Percentiles rank a stretch among this genome's conserved stretches.
These are phyloP conservation scores for Aspergillus panamensis DNA, from an alignment of 495 filamentous ascomycete species.

Conservation along the genomic window DNA sequence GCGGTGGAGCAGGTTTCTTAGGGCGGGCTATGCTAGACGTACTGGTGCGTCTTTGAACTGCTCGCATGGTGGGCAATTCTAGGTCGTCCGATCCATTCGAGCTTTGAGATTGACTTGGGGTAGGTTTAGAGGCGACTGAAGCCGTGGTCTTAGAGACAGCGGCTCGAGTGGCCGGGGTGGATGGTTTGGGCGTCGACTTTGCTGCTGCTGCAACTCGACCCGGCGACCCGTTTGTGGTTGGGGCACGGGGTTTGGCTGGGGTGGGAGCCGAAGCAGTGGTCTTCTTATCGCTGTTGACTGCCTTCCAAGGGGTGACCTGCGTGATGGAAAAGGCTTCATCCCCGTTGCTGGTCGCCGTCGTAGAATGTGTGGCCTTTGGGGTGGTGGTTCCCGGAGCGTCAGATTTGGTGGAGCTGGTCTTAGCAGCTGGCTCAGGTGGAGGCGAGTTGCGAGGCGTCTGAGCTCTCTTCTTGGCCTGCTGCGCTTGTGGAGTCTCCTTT, in stretches of 20 bases:
- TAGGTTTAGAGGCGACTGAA: conserved; percentile 1
- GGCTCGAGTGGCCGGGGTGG: background rate
- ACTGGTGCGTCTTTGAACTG: background rate
- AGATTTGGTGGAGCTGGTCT: too few relatives aligned
- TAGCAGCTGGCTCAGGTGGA: background rate
- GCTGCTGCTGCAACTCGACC: background rate
- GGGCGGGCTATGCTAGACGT: background rate
- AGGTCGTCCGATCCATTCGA: conserved; percentile 7
- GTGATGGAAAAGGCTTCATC: background rate
- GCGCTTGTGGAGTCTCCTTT: background rate
- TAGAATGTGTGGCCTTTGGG: background rate
- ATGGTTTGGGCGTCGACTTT: conserved; percentile 2
- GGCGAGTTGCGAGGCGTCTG: conserved; percentile 1
- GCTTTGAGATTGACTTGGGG: conserved; percentile 6
- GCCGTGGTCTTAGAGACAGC: background rate
- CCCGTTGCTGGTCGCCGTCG: background rate
- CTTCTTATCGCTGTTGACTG: conserved; percentile 1
- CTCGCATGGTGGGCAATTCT: conserved; percentile 11
- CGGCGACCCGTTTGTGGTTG: background rate
- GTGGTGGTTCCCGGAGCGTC: too few relatives aligned
- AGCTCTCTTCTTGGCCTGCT: background rate
- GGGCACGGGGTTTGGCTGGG: background rate
- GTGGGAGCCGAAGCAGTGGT: background rate
- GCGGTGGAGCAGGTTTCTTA: background rate
- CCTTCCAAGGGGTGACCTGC: conserved; percentile 1